Conservation (phyloP, 192 early-diverging fungal species). For the Dissophora globulifera region DNA sequence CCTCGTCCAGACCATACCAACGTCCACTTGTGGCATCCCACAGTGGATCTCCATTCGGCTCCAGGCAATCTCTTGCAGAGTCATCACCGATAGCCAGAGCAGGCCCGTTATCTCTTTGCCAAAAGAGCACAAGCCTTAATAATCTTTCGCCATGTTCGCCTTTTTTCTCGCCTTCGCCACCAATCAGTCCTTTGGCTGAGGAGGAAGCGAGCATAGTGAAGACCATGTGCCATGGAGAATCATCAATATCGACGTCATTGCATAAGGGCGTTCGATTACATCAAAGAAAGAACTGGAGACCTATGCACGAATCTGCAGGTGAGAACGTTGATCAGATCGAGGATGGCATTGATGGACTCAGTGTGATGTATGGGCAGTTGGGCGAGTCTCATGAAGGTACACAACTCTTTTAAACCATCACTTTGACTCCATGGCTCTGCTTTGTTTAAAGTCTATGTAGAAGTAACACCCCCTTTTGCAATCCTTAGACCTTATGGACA, state of each 20-base stretch:
- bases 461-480: background rate
- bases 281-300: background rate
- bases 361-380: constrained; percentile 2
- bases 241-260: background rate
- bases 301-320: background rate
- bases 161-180: constrained; percentile 18
- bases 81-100: background rate
- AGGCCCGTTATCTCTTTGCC: background rate
- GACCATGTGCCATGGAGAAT: background rate
- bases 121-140: background rate
- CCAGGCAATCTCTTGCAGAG: background rate
- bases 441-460: background rate
- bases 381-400: constrained; percentile 32
- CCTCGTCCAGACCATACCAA: background rate
- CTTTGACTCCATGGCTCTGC: background rate
- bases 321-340: background rate
- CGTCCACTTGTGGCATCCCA: background rate
- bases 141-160: constrained; percentile 7
- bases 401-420: no score
- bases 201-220: background rate
- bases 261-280: background rate
- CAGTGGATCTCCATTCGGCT: background rate
- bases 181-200: constrained; percentile 21
- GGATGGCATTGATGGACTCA: background rate
- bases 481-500: constrained; percentile 27